A percentile compares a stretch with the other conserved stretches of the same genome.
phyloP scores from a whole-genome alignment of 306 rosid species.

The Prunus dulcis region DNA sequence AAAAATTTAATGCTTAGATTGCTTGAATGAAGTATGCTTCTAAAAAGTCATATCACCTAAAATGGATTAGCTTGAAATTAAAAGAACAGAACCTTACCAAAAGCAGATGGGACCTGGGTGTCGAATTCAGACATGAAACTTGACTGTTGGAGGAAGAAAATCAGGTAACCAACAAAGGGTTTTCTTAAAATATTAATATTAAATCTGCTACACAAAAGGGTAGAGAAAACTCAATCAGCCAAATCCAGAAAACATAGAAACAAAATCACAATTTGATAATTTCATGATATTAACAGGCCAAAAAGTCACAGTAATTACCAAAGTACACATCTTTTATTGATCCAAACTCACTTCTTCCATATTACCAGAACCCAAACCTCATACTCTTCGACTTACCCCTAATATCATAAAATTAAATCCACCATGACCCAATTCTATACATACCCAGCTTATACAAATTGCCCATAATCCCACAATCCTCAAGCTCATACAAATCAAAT shows the following conservation, averaged over 20 bases:
- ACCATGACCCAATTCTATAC: background rate
- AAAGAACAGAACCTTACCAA: slow-evolving; percentile 26
- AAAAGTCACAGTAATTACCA: background rate
- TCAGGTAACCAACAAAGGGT: slow-evolving; percentile 26
- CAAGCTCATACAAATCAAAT: background rate
- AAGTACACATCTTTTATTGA: background rate
- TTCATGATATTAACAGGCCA: background rate
- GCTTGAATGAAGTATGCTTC: background rate
- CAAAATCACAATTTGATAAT: background rate
- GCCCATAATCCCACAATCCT: background rate
- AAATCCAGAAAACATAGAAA: background rate
- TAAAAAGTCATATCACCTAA: background rate
- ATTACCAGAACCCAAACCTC: too few species aligned
- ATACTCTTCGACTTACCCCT: background rate
- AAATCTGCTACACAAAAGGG: slow-evolving; percentile 10
- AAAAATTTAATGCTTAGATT: background rate
- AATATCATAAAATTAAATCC: background rate
- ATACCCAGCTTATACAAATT: background rate
- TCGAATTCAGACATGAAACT: slow-evolving; percentile 56
- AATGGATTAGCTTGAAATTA: background rate
- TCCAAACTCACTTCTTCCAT: background rate
- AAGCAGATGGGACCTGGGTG: slow-evolving; percentile 42
- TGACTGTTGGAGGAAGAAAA: slow-evolving; percentile 30
- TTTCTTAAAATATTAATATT: background rate
- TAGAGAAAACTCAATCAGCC: background rate